These are phyloP conservation scores for Microdochium trichocladiopsis DNA, from an alignment of 2,329 filamentous ascomycete species.

Conservation along the genomic window DNA sequence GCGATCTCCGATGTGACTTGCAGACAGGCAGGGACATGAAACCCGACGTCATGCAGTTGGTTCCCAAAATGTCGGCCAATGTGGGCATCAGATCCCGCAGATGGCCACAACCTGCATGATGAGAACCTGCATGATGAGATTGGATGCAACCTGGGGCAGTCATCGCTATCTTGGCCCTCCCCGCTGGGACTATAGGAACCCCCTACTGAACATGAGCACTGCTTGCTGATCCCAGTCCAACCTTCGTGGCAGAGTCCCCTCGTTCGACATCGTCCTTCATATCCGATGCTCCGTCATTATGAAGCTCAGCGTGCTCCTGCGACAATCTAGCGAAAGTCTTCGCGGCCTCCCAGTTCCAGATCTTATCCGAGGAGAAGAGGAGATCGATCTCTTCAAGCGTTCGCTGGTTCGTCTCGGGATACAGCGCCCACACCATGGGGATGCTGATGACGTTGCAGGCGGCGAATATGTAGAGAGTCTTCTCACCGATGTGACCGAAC, in stretches of 20 bases:
- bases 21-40: not conserved
- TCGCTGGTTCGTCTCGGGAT: slow-evolving; percentile 67
- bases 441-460: slow-evolving; percentile 59
- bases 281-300: not conserved
- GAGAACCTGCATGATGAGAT: not conserved
- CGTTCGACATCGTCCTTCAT: not conserved
- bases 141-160: not conserved
- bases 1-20: not conserved
- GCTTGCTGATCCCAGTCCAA: not conserved
- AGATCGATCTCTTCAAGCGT: slow-evolving; percentile 72
- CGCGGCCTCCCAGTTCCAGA: slow-evolving; percentile 68
- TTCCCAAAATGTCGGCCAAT: not conserved
- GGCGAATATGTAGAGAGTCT: slow-evolving; percentile 69
- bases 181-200: not conserved
- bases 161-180: not conserved
- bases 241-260: not conserved
- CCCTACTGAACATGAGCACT: not conserved
- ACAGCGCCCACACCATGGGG: slow-evolving; percentile 65
- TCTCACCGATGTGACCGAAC: slow-evolving; percentile 50
- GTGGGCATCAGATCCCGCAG: not conserved
- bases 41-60: not conserved
- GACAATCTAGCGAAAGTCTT: slow-evolving; percentile 55
- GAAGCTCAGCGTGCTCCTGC: slow-evolving; percentile 46
- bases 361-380: slow-evolving; percentile 60
- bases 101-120: not conserved